Evolutionary conservation across 345 rosid genomes (phyloP).

Genomic region (Rhodamnia argentea): DNA sequence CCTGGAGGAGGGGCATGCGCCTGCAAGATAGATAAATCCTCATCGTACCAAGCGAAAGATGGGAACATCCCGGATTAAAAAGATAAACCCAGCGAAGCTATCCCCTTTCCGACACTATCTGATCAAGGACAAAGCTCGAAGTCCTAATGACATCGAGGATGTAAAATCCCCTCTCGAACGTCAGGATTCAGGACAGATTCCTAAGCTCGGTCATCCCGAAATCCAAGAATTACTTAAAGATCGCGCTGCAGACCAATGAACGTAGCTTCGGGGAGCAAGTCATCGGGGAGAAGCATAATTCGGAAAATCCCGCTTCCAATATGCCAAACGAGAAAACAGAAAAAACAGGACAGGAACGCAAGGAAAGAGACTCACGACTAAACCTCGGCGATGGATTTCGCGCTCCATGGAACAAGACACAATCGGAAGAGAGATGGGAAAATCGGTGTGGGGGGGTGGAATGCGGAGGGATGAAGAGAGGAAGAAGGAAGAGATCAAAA

Average conservation of each 20-base stretch:
- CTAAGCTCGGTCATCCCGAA: too few species aligned
- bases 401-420: neutral
- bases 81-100: neutral
- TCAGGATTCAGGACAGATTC: neutral
- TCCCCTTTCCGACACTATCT: too few species aligned
- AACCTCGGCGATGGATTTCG: neutral
- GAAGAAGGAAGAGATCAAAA: neutral
- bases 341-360: neutral
- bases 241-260: too few species aligned
- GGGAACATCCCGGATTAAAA: neutral
- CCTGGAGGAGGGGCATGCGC: constrained; percentile 17
- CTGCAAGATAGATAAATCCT: constrained; percentile 1
- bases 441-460: neutral
- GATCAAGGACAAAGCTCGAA: neutral
- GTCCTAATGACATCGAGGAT: neutral
- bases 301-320: neutral
- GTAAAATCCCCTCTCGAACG: neutral
- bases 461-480: neutral
- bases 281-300: too few species aligned
- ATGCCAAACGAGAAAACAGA: neutral
- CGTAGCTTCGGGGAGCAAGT: too few species aligned
- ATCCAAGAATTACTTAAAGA: too few species aligned
- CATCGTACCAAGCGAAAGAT: neutral
- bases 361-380: neutral
- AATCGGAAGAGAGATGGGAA: neutral